phyloP scores from a whole-genome alignment of 208 protist species.

The Naegleria lovaniensis region DNA sequence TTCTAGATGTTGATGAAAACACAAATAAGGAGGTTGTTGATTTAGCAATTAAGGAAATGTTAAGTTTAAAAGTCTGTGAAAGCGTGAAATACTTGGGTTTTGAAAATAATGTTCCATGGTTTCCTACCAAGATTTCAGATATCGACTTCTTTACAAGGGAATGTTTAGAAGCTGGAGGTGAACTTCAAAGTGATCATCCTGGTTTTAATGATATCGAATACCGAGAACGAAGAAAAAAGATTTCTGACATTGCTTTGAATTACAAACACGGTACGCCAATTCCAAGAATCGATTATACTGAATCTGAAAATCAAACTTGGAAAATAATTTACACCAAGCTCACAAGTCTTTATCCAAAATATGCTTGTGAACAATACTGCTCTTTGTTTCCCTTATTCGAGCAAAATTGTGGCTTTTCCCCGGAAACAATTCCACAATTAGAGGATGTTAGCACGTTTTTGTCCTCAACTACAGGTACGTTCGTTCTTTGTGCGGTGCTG shows the following conservation, averaged over 20 bases:
- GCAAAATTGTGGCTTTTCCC: constrained; percentile 77
- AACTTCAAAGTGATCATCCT: constrained; percentile 81
- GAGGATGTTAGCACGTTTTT: constrained; percentile 32
- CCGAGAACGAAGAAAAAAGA: constrained; percentile 66
- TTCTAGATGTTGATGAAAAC: background rate
- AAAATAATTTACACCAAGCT: constrained; percentile 69
- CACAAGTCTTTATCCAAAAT: constrained; percentile 69
- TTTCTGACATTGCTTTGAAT: constrained; percentile 57
- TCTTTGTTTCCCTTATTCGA: constrained; percentile 80
- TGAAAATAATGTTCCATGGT: constrained; percentile 33
- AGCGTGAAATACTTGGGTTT: background rate
- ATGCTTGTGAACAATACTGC: constrained; percentile 86
- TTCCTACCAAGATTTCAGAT: constrained; percentile 57
- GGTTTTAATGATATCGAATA: constrained; percentile 75
- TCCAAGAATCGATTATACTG: constrained; percentile 78
- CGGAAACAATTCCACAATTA: constrained; percentile 84
- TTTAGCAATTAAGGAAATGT: background rate
- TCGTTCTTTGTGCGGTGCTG: no score
- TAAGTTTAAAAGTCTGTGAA: background rate
- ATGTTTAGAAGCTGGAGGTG: constrained; percentile 64
- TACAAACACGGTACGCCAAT: constrained; percentile 75
- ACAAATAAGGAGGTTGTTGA: background rate
- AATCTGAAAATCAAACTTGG: constrained; percentile 81
- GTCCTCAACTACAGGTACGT: constrained; percentile 67
- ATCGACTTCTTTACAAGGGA: constrained; percentile 60